Percentiles rank a stretch among this genome's conserved stretches.
phyloP scores from a whole-genome alignment of 2,329 filamentous ascomycete genomes.

The Claviceps maximensis region DNA sequence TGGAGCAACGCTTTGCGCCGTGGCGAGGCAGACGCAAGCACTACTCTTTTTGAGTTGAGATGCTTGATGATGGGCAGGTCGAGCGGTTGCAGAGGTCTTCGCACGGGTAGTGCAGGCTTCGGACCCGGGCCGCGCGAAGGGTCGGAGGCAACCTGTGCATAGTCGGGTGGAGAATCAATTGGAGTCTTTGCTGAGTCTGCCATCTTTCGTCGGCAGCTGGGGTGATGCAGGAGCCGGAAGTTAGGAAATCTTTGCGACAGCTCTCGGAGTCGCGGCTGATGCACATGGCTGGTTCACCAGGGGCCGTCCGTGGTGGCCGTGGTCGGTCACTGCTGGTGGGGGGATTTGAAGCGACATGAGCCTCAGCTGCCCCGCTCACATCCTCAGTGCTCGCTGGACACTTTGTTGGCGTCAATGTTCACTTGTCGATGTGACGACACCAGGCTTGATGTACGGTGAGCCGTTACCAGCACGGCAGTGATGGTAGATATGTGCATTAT shows the following conservation, averaged over 20 bases:
- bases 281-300: no score
- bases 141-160: conserved; percentile 27
- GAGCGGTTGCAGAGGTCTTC: conserved; percentile 50
- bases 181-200: not conserved
- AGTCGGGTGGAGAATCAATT: conserved; percentile 25
- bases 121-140: conserved; percentile 17
- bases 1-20: conserved; percentile 69
- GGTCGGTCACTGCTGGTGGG: conserved; percentile 1
- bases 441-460: not conserved
- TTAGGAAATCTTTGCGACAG: conserved; percentile 1
- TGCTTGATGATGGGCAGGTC: conserved; percentile 66
- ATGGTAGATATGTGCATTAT: no score
- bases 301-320: no score
- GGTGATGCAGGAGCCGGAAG: not conserved
- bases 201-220: not conserved
- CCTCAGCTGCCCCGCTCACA: conserved; percentile 1
- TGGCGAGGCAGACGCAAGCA: conserved; percentile 84
- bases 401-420: no score
- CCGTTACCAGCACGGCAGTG: no score
- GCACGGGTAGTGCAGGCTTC: conserved; percentile 21
- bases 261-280: not conserved
- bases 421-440: no score
- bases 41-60: conserved; percentile 66
- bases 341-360: not conserved
- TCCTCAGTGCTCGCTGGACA: no score